Evolutionary conservation across 768 basidiomycete genomes (phyloP).

Genomic region (Tricholoma bakamatsutake): DNA sequence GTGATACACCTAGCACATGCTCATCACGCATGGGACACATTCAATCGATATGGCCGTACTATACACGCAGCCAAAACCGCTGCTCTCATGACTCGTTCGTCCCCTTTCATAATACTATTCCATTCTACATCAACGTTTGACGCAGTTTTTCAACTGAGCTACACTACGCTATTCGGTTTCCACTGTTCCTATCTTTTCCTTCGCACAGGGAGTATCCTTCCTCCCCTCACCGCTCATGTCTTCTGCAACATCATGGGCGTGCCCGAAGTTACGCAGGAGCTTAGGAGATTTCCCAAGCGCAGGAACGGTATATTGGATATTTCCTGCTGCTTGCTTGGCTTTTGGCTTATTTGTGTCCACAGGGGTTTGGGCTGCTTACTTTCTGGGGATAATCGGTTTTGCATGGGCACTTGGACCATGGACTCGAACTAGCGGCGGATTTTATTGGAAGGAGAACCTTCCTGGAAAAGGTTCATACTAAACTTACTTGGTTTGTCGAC

Average conservation of each 20-base stretch:
- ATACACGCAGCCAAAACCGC: slow-evolving; percentile 59
- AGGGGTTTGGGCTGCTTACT: slow-evolving; percentile 55
- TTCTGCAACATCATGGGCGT: slow-evolving; percentile 96
- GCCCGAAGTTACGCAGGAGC: slow-evolving; percentile 59
- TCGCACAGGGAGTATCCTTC: slow-evolving; percentile 75
- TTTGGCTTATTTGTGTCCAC: slow-evolving; percentile 8
- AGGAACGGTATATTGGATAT: slow-evolving; percentile 42
- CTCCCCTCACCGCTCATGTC: slow-evolving; percentile 73
- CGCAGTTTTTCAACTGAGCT: slow-evolving; percentile 79
- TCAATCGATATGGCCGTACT: slow-evolving; percentile 67
- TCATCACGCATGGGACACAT: slow-evolving; percentile 90
- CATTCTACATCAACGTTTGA: neutral
- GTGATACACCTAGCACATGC: slow-evolving; percentile 58
- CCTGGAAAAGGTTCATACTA: slow-evolving; percentile 2
- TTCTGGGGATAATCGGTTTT: slow-evolving; percentile 57
- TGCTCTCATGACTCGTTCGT: slow-evolving; percentile 47
- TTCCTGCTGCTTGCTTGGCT: slow-evolving; percentile 10
- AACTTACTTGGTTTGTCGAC: neutral
- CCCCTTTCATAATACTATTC: neutral
- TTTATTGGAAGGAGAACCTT: slow-evolving; percentile 35
- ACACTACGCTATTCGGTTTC: slow-evolving; percentile 92
- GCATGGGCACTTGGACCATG: slow-evolving; percentile 44
- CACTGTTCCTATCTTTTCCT: slow-evolving; percentile 83
- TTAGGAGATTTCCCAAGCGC: slow-evolving; percentile 43
- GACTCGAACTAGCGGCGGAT: slow-evolving; percentile 33